Percentiles rank a stretch among this genome's conserved stretches.
phyloP scores from a whole-genome alignment of 108 stramenopile genomes.

The Nitzschia putrida region DNA sequence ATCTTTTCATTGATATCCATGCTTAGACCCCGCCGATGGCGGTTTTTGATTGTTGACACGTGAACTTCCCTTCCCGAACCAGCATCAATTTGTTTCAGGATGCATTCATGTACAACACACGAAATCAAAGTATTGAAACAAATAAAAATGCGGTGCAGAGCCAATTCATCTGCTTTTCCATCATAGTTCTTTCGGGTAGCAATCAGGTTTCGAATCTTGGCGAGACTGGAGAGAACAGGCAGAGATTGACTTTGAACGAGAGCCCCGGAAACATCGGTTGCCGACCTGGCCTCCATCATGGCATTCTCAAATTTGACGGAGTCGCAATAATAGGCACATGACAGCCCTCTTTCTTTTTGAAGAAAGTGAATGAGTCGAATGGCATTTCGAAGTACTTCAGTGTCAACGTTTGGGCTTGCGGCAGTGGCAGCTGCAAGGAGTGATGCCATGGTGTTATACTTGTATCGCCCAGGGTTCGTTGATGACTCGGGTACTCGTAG shows the following conservation, averaged over 20 bases:
- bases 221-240: conserved; percentile 7
- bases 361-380: conserved; percentile 46
- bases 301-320: conserved; percentile 9
- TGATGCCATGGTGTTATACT: no score
- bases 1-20: conserved; percentile 19
- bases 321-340: conserved; percentile 30
- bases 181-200: conserved; percentile 5
- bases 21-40: conserved; percentile 10
- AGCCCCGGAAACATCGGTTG: conserved; percentile 9
- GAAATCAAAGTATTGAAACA: conserved; percentile 41
- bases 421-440: not conserved
- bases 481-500: no score
- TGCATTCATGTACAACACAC: conserved; percentile 36
- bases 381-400: conserved; percentile 26
- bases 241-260: conserved; percentile 6
- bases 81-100: conserved; percentile 6
- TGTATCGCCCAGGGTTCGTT: no score
- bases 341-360: conserved; percentile 53
- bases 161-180: conserved; percentile 4
- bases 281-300: conserved; percentile 22
- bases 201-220: conserved; percentile 29
- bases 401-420: conserved; percentile 11
- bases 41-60: conserved; percentile 9
- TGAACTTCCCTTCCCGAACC: not conserved
- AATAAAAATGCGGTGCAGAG: conserved; percentile 40